Evolutionary conservation across 768 basidiomycete genomes (phyloP).

Genomic region (Tylopilus rubrobrunneus): DNA sequence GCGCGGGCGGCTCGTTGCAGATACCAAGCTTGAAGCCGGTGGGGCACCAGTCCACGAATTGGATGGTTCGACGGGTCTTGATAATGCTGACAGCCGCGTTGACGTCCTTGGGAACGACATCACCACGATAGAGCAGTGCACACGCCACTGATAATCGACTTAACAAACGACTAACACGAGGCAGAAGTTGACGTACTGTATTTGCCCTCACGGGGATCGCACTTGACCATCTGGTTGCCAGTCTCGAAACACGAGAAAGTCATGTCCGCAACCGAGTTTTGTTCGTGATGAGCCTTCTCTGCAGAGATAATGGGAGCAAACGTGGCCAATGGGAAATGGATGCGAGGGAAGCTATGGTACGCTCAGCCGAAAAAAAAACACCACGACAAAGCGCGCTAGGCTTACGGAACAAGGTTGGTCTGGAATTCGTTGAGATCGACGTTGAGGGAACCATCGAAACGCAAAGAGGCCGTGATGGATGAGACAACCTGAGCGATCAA

Average conservation of each 20-base stretch:
- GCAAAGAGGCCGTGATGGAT: slow-evolving; percentile 88
- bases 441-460: slow-evolving; percentile 62
- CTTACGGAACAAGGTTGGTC: slow-evolving; percentile 96
- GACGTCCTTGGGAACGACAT: slow-evolving; percentile 76
- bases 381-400: slow-evolving; percentile 12
- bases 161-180: neutral
- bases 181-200: slow-evolving; percentile 45
- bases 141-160: slow-evolving; percentile 49
- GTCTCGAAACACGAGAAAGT: slow-evolving; percentile 86
- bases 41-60: slow-evolving; percentile 77
- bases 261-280: slow-evolving; percentile 98
- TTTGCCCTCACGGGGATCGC: slow-evolving; percentile 76
- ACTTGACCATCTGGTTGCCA: slow-evolving; percentile 78
- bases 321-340: slow-evolving; percentile 97
- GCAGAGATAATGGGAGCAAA: slow-evolving; percentile 93
- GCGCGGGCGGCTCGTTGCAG: slow-evolving; percentile 74
- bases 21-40: slow-evolving; percentile 79
- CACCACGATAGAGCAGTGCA: slow-evolving; percentile 69
- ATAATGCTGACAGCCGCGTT: slow-evolving; percentile 70
- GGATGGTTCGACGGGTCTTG: slow-evolving; percentile 77
- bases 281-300: slow-evolving; percentile 94
- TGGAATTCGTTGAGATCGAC: slow-evolving; percentile 95
- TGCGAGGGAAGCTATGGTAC: slow-evolving; percentile 80
- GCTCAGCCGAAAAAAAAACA: neutral
- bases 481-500: slow-evolving; percentile 99